Evolutionary conservation across 2,329 filamentous ascomycete genomes (phyloP).

Genomic region (Aspergillus phoenicis): DNA sequence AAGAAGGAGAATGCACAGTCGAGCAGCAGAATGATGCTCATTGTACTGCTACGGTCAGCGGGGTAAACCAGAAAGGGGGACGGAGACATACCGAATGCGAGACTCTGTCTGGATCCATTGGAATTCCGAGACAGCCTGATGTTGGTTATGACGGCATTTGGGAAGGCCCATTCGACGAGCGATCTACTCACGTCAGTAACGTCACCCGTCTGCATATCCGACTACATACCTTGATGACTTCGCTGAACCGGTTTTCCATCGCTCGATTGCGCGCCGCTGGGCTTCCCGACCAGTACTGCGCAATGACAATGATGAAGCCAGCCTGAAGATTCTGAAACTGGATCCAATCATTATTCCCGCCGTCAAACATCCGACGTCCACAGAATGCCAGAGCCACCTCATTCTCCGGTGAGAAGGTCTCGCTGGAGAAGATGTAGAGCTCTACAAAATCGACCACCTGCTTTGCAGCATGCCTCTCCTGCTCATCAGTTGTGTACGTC

Average conservation of each 20-base stretch:
- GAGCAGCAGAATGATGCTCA: conserved; percentile 44
- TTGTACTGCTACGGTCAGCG: conserved; percentile 35
- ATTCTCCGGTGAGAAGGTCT: conserved; percentile 44
- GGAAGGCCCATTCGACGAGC: conserved; percentile 43
- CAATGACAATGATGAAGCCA: conserved; percentile 44
- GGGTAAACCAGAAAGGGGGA: background rate
- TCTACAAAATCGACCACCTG: conserved; percentile 48
- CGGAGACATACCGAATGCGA: conserved; percentile 41
- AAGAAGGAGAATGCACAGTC: conserved; percentile 51
- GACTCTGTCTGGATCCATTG: conserved; percentile 50
- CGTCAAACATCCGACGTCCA: conserved; percentile 22
- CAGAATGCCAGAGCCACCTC: conserved; percentile 43
- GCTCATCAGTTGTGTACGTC: conserved; percentile 47
- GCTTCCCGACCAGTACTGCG: conserved; percentile 50
- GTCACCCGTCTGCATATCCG: background rate
- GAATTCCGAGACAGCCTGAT: conserved; percentile 42
- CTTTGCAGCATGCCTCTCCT: conserved; percentile 43
- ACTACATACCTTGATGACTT: conserved; percentile 43
- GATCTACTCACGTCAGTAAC: conserved; percentile 29
- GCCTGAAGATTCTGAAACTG: conserved; percentile 48
- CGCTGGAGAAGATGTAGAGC: conserved; percentile 47
- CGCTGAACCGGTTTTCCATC: conserved; percentile 48
- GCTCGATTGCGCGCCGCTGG: conserved; percentile 42
- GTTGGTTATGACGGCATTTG: conserved; percentile 40
- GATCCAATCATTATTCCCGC: conserved; percentile 34